Base-by-base conservation (phyloP, 352 stramenopile genomes). In the Pythium biforme region DNA sequence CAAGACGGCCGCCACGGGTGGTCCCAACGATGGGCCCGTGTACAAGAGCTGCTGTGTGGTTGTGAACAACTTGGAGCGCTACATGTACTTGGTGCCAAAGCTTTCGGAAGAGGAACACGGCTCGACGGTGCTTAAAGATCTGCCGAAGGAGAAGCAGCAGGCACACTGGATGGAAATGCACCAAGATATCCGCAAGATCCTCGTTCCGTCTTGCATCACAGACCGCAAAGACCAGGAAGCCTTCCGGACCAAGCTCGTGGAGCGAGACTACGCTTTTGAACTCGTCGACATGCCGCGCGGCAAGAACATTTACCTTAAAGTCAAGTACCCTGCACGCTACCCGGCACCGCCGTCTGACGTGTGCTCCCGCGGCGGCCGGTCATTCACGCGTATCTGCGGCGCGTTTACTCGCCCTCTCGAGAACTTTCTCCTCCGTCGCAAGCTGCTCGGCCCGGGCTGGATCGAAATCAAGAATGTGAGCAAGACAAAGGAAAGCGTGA, bases 201-300 rank as follows among this genome's bases (percentile, higher is more conserved):
- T 98, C 7, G 77, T 95, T n/a, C 80, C 81, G 26, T 90, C 83
- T 4, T 94, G 83, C 54, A 94, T 95, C 59, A 82, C 79, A 7
- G 76, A 64, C 27, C 77, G 72, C 39, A 77, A 77, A 70, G 71
- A 98, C 77, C 70, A 96, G 63, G 69, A 94, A 50, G 55, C 63
- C 10, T 99, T 98, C 76, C 86, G 83, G 54, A 98, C 91, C 31
- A 99, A 99, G 71, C 79, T 96, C 22, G 97, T 99, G 19, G 83
- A 90, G 40, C 92, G 97, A 34, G 94, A 98, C 48, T 99, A 99
- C 70, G 97, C 97, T 0, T 99, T 99, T 71, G 96, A 99, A 40
- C 86, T 98, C 51, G 77, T 86, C 0, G 87, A 95, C 60, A 96
- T 99, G 56, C 97, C 98, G 4, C 83, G 97, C 15, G 91, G 96